Conservation (phyloP, 208 protist genomes). For the Trypanosoma lewisi region DNA sequence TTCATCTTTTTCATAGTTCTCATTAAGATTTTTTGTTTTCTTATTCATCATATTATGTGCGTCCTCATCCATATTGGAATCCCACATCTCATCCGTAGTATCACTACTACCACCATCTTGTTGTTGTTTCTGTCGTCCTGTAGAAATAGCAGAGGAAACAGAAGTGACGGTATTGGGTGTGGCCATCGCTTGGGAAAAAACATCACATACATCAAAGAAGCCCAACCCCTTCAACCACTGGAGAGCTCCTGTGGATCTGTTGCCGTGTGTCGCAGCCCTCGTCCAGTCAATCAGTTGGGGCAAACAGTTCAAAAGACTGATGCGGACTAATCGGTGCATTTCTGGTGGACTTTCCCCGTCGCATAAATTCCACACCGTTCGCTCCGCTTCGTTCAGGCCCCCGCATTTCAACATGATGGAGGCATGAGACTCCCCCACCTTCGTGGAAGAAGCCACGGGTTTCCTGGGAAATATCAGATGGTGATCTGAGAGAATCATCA, state of each 20-base stretch:
- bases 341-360: background rate
- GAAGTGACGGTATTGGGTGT: background rate
- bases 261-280: background rate
- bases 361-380: conserved; percentile 18
- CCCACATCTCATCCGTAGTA: background rate
- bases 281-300: conserved; percentile 41
- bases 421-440: background rate
- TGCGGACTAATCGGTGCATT: conserved; percentile 44
- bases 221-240: conserved; percentile 13
- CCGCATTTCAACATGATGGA: conserved; percentile 6
- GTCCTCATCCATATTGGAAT: background rate
- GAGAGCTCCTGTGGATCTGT: background rate
- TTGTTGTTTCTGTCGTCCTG: no score
- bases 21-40: background rate
- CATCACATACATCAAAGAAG: conserved; percentile 23
- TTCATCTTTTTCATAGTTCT: background rate
- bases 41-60: no score
- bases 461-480: background rate
- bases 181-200: conserved; percentile 14
- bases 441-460: background rate
- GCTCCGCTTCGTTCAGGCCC: background rate
- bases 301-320: conserved; percentile 42
- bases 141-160: no score
- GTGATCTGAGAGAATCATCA: conserved; percentile 11
- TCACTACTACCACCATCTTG: background rate